Evolutionary conservation across 1,284 basidiomycete species (phyloP).

Genomic region (Tylopilus sp.): DNA sequence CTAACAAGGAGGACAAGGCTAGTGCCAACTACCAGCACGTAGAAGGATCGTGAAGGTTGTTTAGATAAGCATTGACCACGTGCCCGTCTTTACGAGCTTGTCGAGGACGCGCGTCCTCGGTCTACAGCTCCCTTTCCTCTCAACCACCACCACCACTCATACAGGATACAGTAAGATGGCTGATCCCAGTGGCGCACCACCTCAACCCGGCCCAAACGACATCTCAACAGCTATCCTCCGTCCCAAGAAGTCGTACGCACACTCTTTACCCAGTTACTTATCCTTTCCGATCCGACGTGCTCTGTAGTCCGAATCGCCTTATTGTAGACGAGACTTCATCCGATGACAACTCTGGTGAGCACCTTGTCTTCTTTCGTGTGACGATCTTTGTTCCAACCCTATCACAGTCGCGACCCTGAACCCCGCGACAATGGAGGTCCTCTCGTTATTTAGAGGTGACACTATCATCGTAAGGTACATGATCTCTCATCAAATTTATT

Average conservation of each 20-base stretch:
- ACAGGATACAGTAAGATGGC: slow-evolving; percentile 42
- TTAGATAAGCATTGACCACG: slow-evolving; percentile 3
- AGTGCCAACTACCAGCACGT: background rate
- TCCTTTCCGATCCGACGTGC: slow-evolving; percentile 13
- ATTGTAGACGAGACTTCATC: slow-evolving; percentile 89
- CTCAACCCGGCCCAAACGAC: slow-evolving; percentile 76
- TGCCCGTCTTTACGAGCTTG: background rate
- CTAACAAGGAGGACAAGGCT: too few relatives aligned
- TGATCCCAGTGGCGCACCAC: slow-evolving; percentile 75
- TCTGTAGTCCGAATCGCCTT: slow-evolving; percentile 82
- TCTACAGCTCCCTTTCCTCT: slow-evolving; percentile 18
- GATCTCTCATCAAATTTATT: background rate
- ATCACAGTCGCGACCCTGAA: slow-evolving; percentile 84
- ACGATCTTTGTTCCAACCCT: slow-evolving; percentile 2
- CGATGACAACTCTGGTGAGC: slow-evolving; percentile 88
- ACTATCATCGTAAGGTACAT: slow-evolving; percentile 85
- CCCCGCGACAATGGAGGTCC: slow-evolving; percentile 94
- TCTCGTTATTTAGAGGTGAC: slow-evolving; percentile 93
- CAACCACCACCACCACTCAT: slow-evolving; percentile 16
- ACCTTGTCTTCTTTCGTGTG: background rate
- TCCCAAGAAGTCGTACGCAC: slow-evolving; percentile 90
- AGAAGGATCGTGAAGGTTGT: slow-evolving; percentile 1
- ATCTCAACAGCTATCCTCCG: slow-evolving; percentile 91
- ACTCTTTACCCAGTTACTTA: background rate
- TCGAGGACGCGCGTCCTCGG: slow-evolving; percentile 44